Conservation (phyloP, 176 grass and related monocot species). For the Aegilops sharonensis region DNA sequence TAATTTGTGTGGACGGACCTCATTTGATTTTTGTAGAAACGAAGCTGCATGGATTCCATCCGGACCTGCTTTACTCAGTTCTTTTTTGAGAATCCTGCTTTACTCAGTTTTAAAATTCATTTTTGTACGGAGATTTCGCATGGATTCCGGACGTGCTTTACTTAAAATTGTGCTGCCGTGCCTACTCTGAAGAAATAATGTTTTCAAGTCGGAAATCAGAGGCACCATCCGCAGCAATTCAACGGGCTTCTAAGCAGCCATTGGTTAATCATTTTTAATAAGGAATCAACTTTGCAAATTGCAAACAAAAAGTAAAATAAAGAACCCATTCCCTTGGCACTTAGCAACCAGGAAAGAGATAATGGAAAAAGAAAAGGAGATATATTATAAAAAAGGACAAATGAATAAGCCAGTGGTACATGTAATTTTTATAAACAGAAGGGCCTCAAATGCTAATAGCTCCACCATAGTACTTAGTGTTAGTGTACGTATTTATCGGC, state of each 20-base stretch:
- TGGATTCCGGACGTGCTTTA: not conserved
- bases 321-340: not conserved
- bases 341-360: not conserved
- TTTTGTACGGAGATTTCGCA: not conserved
- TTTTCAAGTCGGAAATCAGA: not conserved
- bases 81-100: too few species aligned
- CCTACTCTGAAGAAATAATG: not conserved
- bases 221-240: not conserved
- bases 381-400: not conserved
- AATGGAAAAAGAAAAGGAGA: not conserved
- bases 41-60: not conserved
- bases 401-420: rapidly evolving
- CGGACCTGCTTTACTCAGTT: not conserved
- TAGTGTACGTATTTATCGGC: constrained; percentile 30
- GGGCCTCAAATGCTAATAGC: not conserved
- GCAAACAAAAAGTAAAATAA: not conserved
- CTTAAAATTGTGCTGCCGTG: not conserved
- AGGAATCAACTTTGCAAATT: not conserved
- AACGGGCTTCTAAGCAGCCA: not conserved
- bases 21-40: not conserved
- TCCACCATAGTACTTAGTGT: not conserved
- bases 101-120: not conserved
- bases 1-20: not conserved
- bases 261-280: not conserved
- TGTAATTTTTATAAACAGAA: rapidly evolving